phyloP scores from a whole-genome alignment of 768 basidiomycete genomes.

The Auricularia cornea region DNA sequence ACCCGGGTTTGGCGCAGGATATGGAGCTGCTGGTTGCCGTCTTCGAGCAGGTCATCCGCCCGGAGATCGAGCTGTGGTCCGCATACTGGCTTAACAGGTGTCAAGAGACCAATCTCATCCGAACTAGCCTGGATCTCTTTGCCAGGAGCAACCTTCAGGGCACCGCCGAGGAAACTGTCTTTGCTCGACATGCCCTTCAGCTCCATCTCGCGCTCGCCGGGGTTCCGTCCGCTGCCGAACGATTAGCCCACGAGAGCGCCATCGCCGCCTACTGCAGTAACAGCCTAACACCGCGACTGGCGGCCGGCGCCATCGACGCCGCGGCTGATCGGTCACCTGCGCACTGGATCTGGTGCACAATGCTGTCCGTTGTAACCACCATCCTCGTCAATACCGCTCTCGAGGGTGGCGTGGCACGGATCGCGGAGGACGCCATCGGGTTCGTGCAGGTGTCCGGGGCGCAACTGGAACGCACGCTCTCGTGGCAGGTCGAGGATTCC shows the following conservation, averaged over 20 bases:
- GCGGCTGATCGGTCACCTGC: slow-evolving; percentile 65
- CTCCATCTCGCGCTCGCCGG: slow-evolving; percentile 83
- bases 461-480: slow-evolving; percentile 67
- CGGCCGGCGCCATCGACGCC: slow-evolving; percentile 63
- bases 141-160: slow-evolving; percentile 62
- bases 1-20: slow-evolving; percentile 66
- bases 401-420: slow-evolving; percentile 53
- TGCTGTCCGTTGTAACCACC: slow-evolving; percentile 71
- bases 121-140: slow-evolving; percentile 65
- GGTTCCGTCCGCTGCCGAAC: slow-evolving; percentile 69
- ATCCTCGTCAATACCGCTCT: slow-evolving; percentile 56
- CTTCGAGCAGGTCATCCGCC: slow-evolving; percentile 71
- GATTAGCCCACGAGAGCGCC: slow-evolving; percentile 76
- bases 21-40: slow-evolving; percentile 74
- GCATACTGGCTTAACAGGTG: slow-evolving; percentile 71
- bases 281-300: slow-evolving; percentile 65
- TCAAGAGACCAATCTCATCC: slow-evolving; percentile 73
- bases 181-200: slow-evolving; percentile 68
- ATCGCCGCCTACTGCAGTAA: slow-evolving; percentile 79
- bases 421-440: slow-evolving; percentile 77
- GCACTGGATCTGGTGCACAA: slow-evolving; percentile 74
- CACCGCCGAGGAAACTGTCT: slow-evolving; percentile 60
- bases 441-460: slow-evolving; percentile 79
- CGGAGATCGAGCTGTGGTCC: slow-evolving; percentile 60
- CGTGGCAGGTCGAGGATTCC: slow-evolving; percentile 74